Base-by-base conservation (phyloP, 108 stramenopile genomes). In the Poteriospumella lacustris region DNA sequence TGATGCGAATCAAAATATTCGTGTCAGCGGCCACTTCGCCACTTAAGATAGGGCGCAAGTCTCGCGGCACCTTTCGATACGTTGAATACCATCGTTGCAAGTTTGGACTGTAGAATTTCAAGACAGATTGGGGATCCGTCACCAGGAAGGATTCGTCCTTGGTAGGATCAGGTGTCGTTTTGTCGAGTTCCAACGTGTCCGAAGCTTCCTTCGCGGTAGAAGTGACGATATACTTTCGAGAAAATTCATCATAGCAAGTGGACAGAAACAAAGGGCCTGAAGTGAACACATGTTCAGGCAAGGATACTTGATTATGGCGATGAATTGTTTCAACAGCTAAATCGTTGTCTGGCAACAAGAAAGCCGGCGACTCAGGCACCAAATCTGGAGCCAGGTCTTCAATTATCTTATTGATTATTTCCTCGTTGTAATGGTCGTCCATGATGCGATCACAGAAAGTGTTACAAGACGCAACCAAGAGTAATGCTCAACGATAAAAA, bases 171-270 rank as follows among this genome's bases (percentile, higher is more conserved):
- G 9, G 3, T 12, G 15, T 3, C 3, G 36, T n/a, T n/a, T n/a
- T n/a, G n/a, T n/a, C 60, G 33, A 64, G 36, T 34, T 64, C 60
- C 9, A 64, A 31, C 36, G 9, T 3, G 36, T 19, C 9, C 36
- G 3, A 3, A 31, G 36, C 9, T 31, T 24, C 3, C 24, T 64
- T 64, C 31, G 33, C 60, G 24, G 24, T 24, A 31, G 9, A 3
- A 24, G 36, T 24, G 9, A 3, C 28, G 9, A 64, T 64, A 64
- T 34, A 64, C 5, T 64, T 64, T 12, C 60, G 60, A 12, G 60
- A 64, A 64, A 64, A 64, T 33, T 64, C 60, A 3, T 64, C 60
- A 64, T 64, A 64, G 36, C 60, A 64, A 34, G 60, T 64, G 28
- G 60, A 12, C 36, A 64, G 36, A 64, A 34, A 64, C 28, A 33